Evolutionary conservation across 345 rosid species (phyloP).

Genomic region (Raphanus sativus): DNA sequence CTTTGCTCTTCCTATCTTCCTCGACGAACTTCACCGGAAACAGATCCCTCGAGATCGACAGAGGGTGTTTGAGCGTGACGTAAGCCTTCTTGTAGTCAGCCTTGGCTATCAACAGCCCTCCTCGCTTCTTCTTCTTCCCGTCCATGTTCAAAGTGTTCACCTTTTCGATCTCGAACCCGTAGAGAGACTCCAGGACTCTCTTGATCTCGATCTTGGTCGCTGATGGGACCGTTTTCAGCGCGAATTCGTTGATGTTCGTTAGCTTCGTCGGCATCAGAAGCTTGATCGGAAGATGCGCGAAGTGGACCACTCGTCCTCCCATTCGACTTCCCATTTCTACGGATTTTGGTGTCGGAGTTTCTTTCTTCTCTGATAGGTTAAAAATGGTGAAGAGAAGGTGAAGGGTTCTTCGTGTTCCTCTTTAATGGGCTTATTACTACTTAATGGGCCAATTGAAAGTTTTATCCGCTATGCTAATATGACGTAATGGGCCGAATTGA

Average conservation of each 20-base stretch:
- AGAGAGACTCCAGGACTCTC: conserved; percentile 87
- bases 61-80: conserved; percentile 58
- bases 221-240: conserved; percentile 76
- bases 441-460: conserved; percentile 18
- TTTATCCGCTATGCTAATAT: background rate
- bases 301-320: conserved; percentile 73
- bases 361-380: conserved; percentile 5
- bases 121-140: conserved; percentile 84
- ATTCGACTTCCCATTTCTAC: conserved; percentile 59
- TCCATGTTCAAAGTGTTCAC: conserved; percentile 91
- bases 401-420: conserved; percentile 3
- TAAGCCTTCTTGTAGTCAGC: conserved; percentile 95
- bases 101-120: conserved; percentile 67
- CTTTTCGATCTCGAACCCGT: conserved; percentile 81
- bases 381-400: background rate
- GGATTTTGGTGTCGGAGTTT: background rate
- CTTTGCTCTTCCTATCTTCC: conserved; percentile 69
- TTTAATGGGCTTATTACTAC: background rate
- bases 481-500: background rate
- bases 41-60: conserved; percentile 63
- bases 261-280: conserved; percentile 65
- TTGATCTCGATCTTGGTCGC: conserved; percentile 95
- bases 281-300: conserved; percentile 80
- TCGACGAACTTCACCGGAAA: conserved; percentile 56
- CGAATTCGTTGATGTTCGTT: conserved; percentile 64